These are phyloP conservation scores for Phycomyces nitens DNA, from an alignment of 192 early-diverging fungal genomes.

Conservation along the genomic window DNA sequence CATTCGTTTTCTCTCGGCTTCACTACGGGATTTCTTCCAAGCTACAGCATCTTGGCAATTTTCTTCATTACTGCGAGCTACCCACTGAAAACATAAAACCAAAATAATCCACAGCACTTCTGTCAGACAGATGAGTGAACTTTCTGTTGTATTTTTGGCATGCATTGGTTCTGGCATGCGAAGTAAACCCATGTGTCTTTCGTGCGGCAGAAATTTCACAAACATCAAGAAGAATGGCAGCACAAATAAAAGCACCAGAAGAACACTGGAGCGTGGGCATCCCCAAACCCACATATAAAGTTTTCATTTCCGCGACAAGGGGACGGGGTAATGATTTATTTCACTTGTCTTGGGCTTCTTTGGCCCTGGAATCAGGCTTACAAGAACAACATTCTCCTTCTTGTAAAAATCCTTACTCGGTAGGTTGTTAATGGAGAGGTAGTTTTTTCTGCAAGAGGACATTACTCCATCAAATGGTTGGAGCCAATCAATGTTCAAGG, in stretches of 20 bases:
- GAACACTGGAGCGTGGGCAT: too few relatives aligned
- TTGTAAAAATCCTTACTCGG: background rate
- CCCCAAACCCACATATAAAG: background rate
- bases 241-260: too few relatives aligned
- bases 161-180: background rate
- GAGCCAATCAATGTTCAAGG: conserved; percentile 7
- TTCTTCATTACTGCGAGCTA: too few relatives aligned
- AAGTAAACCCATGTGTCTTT: too few relatives aligned
- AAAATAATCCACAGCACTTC: too few relatives aligned
- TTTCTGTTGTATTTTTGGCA: background rate
- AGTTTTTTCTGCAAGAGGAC: background rate
- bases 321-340: background rate
- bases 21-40: too few relatives aligned
- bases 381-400: background rate
- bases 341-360: background rate
- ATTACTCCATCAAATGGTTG: background rate
- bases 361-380: conserved; percentile 3
- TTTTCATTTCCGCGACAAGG: background rate
- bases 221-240: too few relatives aligned
- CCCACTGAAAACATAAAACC: too few relatives aligned
- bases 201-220: too few relatives aligned
- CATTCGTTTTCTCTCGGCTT: background rate
- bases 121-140: background rate
- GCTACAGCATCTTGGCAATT: too few relatives aligned
- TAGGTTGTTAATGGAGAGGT: conserved; percentile 1